These are phyloP conservation scores for Lactifluus pinguis DNA, from an alignment of 768 basidiomycete genomes.

Conservation along the genomic window DNA sequence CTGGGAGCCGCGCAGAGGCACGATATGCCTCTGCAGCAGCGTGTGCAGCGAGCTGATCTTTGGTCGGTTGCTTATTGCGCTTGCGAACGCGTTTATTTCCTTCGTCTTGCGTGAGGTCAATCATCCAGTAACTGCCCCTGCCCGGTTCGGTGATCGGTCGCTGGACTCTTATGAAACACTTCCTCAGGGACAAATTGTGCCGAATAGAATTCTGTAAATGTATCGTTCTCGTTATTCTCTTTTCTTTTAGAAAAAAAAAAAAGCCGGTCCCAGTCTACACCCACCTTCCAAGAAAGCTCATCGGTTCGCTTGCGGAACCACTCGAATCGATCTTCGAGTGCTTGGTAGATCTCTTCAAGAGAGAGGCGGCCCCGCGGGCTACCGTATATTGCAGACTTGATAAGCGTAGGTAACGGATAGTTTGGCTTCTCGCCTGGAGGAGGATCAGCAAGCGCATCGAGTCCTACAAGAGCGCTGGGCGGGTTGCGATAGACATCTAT, in stretches of 20 bases:
- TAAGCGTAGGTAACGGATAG: slow-evolving; percentile 38
- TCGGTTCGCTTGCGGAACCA: slow-evolving; percentile 39
- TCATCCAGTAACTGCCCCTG: slow-evolving; percentile 58
- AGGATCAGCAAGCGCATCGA: too few species aligned
- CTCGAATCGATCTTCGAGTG: slow-evolving; percentile 45
- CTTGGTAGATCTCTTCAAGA: slow-evolving; percentile 52
- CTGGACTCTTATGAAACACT: slow-evolving; percentile 45
- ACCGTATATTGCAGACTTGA: slow-evolving; percentile 59
- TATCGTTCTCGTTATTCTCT: background rate
- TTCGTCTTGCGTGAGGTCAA: slow-evolving; percentile 45
- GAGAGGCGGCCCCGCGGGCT: slow-evolving; percentile 47
- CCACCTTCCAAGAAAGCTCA: slow-evolving; percentile 56
- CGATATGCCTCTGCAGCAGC: slow-evolving; percentile 12
- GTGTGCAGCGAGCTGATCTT: slow-evolving; percentile 18
- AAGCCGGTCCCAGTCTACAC: background rate
- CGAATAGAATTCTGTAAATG: slow-evolving; percentile 38
- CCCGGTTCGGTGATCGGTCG: slow-evolving; percentile 62
- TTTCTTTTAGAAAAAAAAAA: background rate
- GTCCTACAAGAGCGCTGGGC: too few species aligned
- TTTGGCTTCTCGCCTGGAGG: slow-evolving; percentile 29
- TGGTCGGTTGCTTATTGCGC: slow-evolving; percentile 37
- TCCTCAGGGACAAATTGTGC: slow-evolving; percentile 44
- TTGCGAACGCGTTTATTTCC: slow-evolving; percentile 56
- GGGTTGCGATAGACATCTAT: too few species aligned
- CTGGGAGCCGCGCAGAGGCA: slow-evolving; percentile 9